Evolutionary conservation across 23 red algal genomes (phyloP), one percentile per base, ranked within the genome.

Genomic region (Chondrus crispus): DNA sequence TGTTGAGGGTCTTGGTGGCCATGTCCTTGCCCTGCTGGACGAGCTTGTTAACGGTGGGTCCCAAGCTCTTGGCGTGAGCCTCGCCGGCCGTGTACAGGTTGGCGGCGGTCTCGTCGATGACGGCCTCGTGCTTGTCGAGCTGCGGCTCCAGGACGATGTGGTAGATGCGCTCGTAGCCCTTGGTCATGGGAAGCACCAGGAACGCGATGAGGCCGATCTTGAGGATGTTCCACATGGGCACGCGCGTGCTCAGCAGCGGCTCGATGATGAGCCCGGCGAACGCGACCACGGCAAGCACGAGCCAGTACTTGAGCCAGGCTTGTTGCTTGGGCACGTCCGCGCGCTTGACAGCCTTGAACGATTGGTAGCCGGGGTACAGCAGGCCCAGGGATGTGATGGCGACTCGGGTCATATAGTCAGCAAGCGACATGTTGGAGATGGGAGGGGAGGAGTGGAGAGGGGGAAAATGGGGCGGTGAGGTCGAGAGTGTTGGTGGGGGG

Each of bases 351-450:
- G 92, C 92, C 50, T 94, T 94, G 72, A 88, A 94, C 7, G 92
- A 94, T 88, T 94, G 92, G 52, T 94, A 94, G 50, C 92, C 89
- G 10, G 89, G 89, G 62, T 92, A 92, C 64, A 92, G 57, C 30
- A 92, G 35, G 29, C 77, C 76, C 3, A 82, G 41, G 53, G 68
- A 22, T 20, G 68, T 75, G 89, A 92, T 92, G 19, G 69, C 89
- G 10, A 50, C 89, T 8, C 89, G 28, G 22, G 89, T 63, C 2
- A 92, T 13, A 38, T 74, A 92, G 49, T 92, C 89, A 19, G 20
- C 50, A 43, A 92, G 71, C 36, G 57, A 75, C 89, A 92, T 92
- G 10, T 11, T 66, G 60, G 60, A 66, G 18, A 32, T 22, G 6
- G 18, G 1, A 32, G 60, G 7, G 60, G 60, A n/a, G 18, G 60